Base-by-base conservation (phyloP, 176 grass and related monocot species). In the Lolium perenne region DNA sequence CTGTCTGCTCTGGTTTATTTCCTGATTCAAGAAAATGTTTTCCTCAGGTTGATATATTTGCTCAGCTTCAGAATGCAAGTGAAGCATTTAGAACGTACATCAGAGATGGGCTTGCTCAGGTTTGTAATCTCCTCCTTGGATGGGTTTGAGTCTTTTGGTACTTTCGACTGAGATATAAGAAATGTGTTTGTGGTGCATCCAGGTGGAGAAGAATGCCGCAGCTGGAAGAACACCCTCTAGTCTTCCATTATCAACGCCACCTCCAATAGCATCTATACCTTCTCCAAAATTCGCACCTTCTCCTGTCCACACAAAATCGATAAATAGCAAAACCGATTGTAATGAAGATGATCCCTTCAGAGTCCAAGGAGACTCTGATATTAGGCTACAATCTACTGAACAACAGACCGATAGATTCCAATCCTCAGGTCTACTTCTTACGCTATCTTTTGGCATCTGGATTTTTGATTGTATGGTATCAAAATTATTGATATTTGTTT, bases 61-160 rank as follows among this genome's bases (percentile, higher is more conserved):
- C 97, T 74, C 97, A 99, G 90, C 97, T 99, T 71, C 94, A 99
- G 87, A 99, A 96, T 91, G 97, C 97, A 63, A 99, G 97, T 69
- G 97, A 96, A 89, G 97, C 97, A 56, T 99, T 99, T 84, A 94
- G 97, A 91, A 99, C 97, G 14, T 99, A 99, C 75, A 99, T 99
- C 72, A 94, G 97, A 93, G 94, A 99, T 86, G 94, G 97, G 54
- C 79, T 99, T 45, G 88, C 92, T 62, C 94, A 99, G 94, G 97
- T 99, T 88, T 43, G 78, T 70, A 79, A 81, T 63, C 54, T 80
- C 3, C 20, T n/a, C 47, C 11, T 3, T 58, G 9, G 35, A 67
- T 3, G 20, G 12, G 29, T 69, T 76, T 59, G 7, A 75, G 20
- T 13, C 50, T 29, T 26, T 40, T 58, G 40, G 2, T 73, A 58